Conservation (phyloP, 306 rosid genomes). For the Clitoria ternatea region DNA sequence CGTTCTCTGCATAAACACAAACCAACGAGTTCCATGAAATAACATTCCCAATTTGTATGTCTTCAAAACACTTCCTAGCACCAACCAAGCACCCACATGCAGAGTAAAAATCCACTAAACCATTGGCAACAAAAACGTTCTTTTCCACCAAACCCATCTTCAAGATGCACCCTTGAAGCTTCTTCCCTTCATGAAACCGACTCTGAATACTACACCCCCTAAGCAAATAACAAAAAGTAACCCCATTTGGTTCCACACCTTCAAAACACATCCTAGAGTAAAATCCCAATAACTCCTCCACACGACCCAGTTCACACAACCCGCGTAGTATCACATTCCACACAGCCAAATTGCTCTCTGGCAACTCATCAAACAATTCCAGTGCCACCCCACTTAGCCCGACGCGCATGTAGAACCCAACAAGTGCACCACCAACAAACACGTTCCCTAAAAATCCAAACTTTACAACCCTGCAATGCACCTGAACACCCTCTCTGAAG, state of each 20-base stretch:
- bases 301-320: constrained; percentile 45
- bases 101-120: constrained; percentile 86
- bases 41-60: constrained; percentile 48
- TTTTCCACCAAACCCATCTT: constrained; percentile 54
- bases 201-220: constrained; percentile 48
- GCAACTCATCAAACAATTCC: constrained; percentile 71
- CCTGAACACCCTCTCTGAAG: constrained; percentile 54
- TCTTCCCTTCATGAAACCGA: constrained; percentile 52
- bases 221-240: constrained; percentile 70
- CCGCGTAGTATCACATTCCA: constrained; percentile 71
- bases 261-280: constrained; percentile 50
- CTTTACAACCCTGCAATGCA: constrained; percentile 60
- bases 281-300: constrained; percentile 33
- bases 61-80: constrained; percentile 56
- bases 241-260: constrained; percentile 62
- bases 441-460: constrained; percentile 51
- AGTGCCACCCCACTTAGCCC: constrained; percentile 42
- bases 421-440: constrained; percentile 58
- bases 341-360: constrained; percentile 42
- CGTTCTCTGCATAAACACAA: constrained; percentile 44
- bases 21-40: constrained; percentile 92
- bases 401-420: constrained; percentile 49
- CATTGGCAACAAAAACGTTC: constrained; percentile 66
- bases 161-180: constrained; percentile 51
- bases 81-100: constrained; percentile 54